These are phyloP conservation scores for Salix koriyanagi DNA, from an alignment of 345 rosid species.

Conservation along the genomic window DNA sequence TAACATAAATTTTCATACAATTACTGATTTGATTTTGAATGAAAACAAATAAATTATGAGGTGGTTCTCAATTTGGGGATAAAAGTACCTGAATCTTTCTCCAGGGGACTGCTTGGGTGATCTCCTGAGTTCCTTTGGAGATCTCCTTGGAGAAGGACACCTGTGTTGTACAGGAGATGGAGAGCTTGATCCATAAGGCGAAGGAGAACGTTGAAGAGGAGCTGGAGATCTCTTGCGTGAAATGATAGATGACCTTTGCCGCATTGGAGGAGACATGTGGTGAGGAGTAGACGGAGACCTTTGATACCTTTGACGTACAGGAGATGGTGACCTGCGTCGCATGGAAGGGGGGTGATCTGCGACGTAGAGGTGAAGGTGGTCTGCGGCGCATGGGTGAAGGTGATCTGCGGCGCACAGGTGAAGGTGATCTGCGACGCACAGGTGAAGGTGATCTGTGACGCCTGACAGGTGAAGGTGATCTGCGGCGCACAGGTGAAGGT, in stretches of 20 bases:
- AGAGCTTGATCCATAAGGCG: constrained; percentile 38
- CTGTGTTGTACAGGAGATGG: constrained; percentile 42
- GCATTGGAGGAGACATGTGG: constrained; percentile 20
- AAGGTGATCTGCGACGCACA: constrained; percentile 5
- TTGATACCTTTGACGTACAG: constrained; percentile 12
- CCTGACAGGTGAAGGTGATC: constrained; percentile 23
- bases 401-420: not conserved
- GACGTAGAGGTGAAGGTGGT: constrained; percentile 8
- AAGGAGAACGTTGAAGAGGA: constrained; percentile 39
- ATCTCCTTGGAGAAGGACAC: constrained; percentile 42
- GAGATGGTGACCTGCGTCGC: constrained; percentile 13
- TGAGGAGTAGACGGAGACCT: constrained; percentile 43
- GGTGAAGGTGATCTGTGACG: not conserved
- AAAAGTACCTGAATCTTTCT: constrained; percentile 49
- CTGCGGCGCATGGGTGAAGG: not conserved
- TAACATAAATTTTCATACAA: constrained; percentile 1
- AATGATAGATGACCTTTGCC: constrained; percentile 33
- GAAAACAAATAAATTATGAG: not conserved
- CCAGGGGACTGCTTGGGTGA: constrained; percentile 40
- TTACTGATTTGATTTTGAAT: not conserved
- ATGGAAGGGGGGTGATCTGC: constrained; percentile 4
- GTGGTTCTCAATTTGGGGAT: not conserved
- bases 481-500: not conserved
- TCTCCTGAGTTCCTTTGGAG: constrained; percentile 30
- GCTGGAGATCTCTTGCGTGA: constrained; percentile 38